Conservation (phyloP, 768 basidiomycete species). For the Strobilomyces echinocephalus region DNA sequence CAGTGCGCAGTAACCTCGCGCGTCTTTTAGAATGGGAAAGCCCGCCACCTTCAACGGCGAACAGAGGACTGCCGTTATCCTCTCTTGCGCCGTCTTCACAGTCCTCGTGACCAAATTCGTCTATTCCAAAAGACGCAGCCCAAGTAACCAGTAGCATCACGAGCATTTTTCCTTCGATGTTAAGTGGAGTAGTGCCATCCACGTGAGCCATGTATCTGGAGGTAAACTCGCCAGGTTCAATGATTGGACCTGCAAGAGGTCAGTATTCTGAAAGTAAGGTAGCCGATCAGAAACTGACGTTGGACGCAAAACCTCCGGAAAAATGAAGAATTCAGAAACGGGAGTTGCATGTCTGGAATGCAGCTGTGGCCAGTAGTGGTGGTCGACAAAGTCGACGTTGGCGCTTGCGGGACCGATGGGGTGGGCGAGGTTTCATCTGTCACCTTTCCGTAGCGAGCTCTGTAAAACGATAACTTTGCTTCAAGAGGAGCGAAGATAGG, state of each 20-base stretch:
- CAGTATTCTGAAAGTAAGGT: slow-evolving; percentile 1
- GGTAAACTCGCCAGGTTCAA: slow-evolving; percentile 77
- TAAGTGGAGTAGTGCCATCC: slow-evolving; percentile 58
- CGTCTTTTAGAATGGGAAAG: slow-evolving; percentile 35
- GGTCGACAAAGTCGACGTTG: slow-evolving; percentile 11
- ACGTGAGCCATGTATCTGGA: slow-evolving; percentile 64
- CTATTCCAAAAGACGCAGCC: slow-evolving; percentile 85
- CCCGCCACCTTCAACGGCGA: slow-evolving; percentile 19
- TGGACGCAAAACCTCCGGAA: slow-evolving; percentile 83
- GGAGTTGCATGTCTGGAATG: slow-evolving; percentile 68
- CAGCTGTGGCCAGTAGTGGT: slow-evolving; percentile 21
- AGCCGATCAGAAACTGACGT: slow-evolving; percentile 44
- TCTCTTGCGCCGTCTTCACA: slow-evolving; percentile 5
- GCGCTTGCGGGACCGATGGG: slow-evolving; percentile 22
- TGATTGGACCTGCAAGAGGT: slow-evolving; percentile 63
- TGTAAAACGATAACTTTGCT: slow-evolving; percentile 26
- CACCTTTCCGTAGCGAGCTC: slow-evolving; percentile 77
- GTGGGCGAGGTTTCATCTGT: slow-evolving; percentile 34
- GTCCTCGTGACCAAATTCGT: slow-evolving; percentile 64
- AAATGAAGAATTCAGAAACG: slow-evolving; percentile 83
- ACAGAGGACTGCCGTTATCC: slow-evolving; percentile 1
- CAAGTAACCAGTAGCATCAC: slow-evolving; percentile 79
- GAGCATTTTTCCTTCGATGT: slow-evolving; percentile 71
- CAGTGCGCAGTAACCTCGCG: slow-evolving; percentile 50
- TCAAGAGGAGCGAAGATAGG: background rate